Evolutionary conservation across 2,329 filamentous ascomycete genomes (phyloP).

Genomic region (Bipolaris cookei): DNA sequence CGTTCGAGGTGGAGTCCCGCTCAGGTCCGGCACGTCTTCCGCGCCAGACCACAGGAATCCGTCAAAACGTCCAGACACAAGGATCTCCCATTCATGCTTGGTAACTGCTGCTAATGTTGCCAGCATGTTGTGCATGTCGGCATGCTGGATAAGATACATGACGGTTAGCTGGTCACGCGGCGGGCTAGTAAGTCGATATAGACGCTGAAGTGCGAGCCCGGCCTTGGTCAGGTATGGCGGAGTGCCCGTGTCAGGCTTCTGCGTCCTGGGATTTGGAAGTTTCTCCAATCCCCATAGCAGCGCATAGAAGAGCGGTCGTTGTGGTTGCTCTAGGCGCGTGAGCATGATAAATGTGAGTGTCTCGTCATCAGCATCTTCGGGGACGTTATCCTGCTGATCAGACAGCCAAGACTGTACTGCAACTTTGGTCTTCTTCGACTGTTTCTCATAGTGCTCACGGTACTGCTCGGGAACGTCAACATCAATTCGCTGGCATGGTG

Average conservation of each 20-base stretch:
- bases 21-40: constrained; percentile 60
- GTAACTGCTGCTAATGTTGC: constrained; percentile 87
- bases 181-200: constrained; percentile 75
- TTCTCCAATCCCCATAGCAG: constrained; percentile 68
- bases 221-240: constrained; percentile 77
- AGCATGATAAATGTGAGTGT: constrained; percentile 92
- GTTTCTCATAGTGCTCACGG: constrained; percentile 86
- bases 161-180: constrained; percentile 87
- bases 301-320: constrained; percentile 82
- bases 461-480: constrained; percentile 95
- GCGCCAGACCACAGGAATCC: constrained; percentile 94
- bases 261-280: constrained; percentile 64
- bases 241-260: constrained; percentile 68
- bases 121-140: constrained; percentile 81
- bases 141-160: constrained; percentile 84
- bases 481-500: constrained; percentile 79
- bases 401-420: constrained; percentile 90
- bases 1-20: constrained; percentile 28
- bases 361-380: constrained; percentile 91
- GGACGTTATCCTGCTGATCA: constrained; percentile 77
- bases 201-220: constrained; percentile 78
- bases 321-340: constrained; percentile 78
- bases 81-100: constrained; percentile 93
- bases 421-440: constrained; percentile 90
- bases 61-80: constrained; percentile 91